Conservation (phyloP, 2,329 filamentous ascomycete species). For the Coniochaeta pulveracea region DNA sequence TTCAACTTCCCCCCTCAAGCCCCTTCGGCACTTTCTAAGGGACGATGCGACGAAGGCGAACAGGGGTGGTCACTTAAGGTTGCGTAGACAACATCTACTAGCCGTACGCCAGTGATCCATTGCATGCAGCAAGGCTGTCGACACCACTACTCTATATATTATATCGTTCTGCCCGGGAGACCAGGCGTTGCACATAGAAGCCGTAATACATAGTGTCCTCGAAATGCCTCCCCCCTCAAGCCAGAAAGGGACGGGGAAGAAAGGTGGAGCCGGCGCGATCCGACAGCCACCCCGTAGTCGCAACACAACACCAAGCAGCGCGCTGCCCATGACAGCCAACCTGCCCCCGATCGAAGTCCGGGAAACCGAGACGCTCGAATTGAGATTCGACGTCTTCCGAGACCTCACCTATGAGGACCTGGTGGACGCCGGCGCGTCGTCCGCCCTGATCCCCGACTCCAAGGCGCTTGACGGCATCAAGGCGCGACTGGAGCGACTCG, state of each 20-base stretch:
- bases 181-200: no score
- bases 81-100: no score
- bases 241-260: slow-evolving; percentile 56
- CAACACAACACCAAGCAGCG: slow-evolving; percentile 63
- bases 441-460: slow-evolving; percentile 50
- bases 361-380: slow-evolving; percentile 56
- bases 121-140: no score
- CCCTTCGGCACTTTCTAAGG: no score
- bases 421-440: slow-evolving; percentile 48
- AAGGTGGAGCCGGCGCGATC: slow-evolving; percentile 45
- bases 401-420: slow-evolving; percentile 58
- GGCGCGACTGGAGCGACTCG: slow-evolving; percentile 50
- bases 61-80: no score
- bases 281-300: slow-evolving; percentile 59
- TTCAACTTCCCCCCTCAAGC: no score
- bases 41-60: no score
- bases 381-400: slow-evolving; percentile 46
- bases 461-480: slow-evolving; percentile 53
- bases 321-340: slow-evolving; percentile 32
- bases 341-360: slow-evolving; percentile 43
- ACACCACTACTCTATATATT: no score
- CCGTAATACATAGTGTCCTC: no score
- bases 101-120: no score
- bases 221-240: slow-evolving; percentile 47
- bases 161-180: no score